Base-by-base conservation (phyloP, 2,329 filamentous ascomycete species). In the Penicillium sp. region DNA sequence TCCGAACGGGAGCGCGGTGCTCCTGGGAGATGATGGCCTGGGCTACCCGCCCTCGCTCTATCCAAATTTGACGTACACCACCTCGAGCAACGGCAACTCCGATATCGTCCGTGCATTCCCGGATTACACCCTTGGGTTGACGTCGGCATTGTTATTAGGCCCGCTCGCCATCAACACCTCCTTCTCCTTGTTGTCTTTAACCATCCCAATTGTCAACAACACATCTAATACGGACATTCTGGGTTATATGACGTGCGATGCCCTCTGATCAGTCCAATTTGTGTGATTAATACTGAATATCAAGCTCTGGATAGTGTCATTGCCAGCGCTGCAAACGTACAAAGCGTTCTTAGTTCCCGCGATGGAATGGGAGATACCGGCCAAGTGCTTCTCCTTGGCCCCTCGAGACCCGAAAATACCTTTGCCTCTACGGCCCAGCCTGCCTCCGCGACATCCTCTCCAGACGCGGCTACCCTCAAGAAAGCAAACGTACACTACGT, bases 161-260 rank as follows among this genome's bases (percentile, higher is more conserved):
- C 92, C 92, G 0, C 80, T 91, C 56, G 79, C 84, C 25, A 75
- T 95, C 61, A 95, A 96, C 70, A 77, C 84, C 45, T 85, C 86
- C 0, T 90, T 89, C 62, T 90, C 90, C 23, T 78, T 97, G 11
- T 72, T 96, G 13, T 96, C 92, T 2, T 79, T 96, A 57, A 96
- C 92, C 0, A 77, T 93, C 16, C 91, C 92, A 0, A 85, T 97
- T 53, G 83, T 90, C 58, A 87, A 89, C 69, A 89, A 88, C 62
- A 80, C 81, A 2, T 82, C 83, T 2, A 72, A 76, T 43, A 77
- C 77, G 3, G 86, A 89, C 60, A 84, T 93, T 1, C 80, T 96
- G 5, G 93, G 91, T 1, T 96, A 92, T 78, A 84, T 96, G 78
- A 96, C 92, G 1, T 79, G 91, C 5, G 27, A 81, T 88, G 52